Evolutionary conservation across 2,329 filamentous ascomycete species (phyloP).

Genomic region (Botrytis squamosa): DNA sequence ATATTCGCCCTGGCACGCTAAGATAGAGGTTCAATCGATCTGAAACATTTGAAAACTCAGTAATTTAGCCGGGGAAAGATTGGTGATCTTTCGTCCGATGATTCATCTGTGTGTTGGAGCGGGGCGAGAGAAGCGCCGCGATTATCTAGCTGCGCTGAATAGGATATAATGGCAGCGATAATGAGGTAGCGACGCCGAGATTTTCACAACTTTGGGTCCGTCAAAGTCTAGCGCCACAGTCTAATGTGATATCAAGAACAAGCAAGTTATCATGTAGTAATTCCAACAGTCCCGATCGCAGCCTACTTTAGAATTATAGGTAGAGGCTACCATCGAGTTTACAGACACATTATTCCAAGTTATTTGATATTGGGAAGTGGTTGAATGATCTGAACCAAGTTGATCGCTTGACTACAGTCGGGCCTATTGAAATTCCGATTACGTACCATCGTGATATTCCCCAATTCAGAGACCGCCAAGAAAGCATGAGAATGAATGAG

Average conservation of each 20-base stretch:
- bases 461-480: background rate
- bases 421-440: background rate
- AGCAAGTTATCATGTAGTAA: background rate
- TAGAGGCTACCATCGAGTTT: background rate
- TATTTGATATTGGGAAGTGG: background rate
- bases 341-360: background rate
- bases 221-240: background rate
- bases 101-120: accelerated
- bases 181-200: background rate
- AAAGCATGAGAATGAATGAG: background rate
- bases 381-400: background rate
- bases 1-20: background rate
- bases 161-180: background rate
- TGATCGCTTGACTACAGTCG: background rate
- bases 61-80: accelerated
- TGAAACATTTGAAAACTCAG: background rate
- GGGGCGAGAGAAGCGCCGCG: too few species aligned
- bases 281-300: background rate
- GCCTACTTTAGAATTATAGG: background rate
- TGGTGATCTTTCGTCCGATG: background rate
- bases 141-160: background rate
- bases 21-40: background rate
- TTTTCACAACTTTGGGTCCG: background rate
- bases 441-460: background rate
- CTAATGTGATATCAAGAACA: background rate